Evolutionary conservation across 345 rosid species (phyloP).

Genomic region (Heritiera fomes): DNA sequence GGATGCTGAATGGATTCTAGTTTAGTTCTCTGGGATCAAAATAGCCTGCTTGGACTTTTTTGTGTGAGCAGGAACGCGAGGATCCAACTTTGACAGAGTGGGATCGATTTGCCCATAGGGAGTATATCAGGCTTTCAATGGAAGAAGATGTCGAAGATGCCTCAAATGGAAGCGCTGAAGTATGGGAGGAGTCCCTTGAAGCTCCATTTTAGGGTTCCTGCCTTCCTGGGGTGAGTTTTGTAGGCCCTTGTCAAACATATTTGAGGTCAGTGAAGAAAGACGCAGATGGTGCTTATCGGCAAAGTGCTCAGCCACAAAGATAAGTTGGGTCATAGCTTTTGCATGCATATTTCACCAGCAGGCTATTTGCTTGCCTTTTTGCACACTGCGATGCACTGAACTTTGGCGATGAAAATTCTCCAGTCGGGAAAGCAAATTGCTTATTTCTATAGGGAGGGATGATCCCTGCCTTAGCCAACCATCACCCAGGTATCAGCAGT

Average conservation of each 20-base stretch:
- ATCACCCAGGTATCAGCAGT: not conserved
- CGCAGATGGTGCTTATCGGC: not conserved
- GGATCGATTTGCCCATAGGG: constrained; percentile 75
- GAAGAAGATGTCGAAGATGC: constrained; percentile 79
- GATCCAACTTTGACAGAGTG: constrained; percentile 73
- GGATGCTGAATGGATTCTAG: not conserved
- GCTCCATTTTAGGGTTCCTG: constrained; percentile 57
- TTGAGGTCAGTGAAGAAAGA: constrained; percentile 7
- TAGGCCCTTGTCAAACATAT: constrained; percentile 17
- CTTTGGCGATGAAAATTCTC: constrained; percentile 2
- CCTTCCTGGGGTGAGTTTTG: constrained; percentile 13
- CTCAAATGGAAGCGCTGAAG: constrained; percentile 72
- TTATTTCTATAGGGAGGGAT: not conserved
- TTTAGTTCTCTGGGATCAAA: not conserved
- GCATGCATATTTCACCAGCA: not conserved
- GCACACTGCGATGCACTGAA: constrained; percentile 11
- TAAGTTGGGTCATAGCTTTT: constrained; percentile 22
- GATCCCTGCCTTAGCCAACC: not conserved
- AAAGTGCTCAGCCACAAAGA: constrained; percentile 6
- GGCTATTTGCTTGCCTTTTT: constrained; percentile 4
- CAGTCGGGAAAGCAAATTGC: not conserved
- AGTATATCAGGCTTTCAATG: constrained; percentile 71
- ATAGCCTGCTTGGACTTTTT: constrained; percentile 2
- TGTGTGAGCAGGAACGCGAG: constrained; percentile 53
- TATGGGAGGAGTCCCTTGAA: constrained; percentile 71